Base-by-base conservation (phyloP, 2,329 filamentous ascomycete species). In the Ophiosphaerella herpotricha region DNA sequence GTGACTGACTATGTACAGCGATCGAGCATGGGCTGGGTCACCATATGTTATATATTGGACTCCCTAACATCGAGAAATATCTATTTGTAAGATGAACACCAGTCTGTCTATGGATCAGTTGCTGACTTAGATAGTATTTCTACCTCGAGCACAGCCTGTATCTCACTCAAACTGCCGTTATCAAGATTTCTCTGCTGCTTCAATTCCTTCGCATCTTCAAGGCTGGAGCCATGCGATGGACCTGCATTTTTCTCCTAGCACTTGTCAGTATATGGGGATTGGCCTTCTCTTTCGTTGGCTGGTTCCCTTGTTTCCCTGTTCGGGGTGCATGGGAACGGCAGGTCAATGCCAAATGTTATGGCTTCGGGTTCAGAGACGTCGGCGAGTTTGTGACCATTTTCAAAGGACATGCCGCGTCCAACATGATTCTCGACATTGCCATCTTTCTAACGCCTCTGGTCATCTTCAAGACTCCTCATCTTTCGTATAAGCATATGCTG, bases 131-230 rank as follows among this genome's bases (percentile, higher is more conserved):
- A 18, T n/a, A 70, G 66, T 23, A 55, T 12, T 72, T 68, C 39
- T 72, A 69, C 37, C 45, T 67, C 23, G 61, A 56, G 39, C 61
- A 71, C 32, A 57, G 53, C 5, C 33, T 67, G 7, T 73, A 73
- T 48, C 49, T 67, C n/a, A 63, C 55, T 14, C 55, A 70, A 16
- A 68, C 63, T 6, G 56, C 62, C 12, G 18, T 73, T 16, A 72
- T 74, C 60, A 74, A 74, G 43, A 39, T 70, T 3, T 69, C 71
- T 2, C 54, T 74, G 4, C 61, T 74, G 0, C 33, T 70, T 12
- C 71, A 74, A 48, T 74, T 73, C 40, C 58, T 73, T 7, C 71
- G 71, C 31, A 68, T 74, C 13, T 73, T 73, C 63, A 66, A 65
- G 40, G 60, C 63, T 2, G 66, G 64, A 2, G 44, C 24, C 11